These are phyloP conservation scores for Sanghuangporus baumii DNA, from an alignment of 1,284 basidiomycete genomes.

Conservation along the genomic window DNA sequence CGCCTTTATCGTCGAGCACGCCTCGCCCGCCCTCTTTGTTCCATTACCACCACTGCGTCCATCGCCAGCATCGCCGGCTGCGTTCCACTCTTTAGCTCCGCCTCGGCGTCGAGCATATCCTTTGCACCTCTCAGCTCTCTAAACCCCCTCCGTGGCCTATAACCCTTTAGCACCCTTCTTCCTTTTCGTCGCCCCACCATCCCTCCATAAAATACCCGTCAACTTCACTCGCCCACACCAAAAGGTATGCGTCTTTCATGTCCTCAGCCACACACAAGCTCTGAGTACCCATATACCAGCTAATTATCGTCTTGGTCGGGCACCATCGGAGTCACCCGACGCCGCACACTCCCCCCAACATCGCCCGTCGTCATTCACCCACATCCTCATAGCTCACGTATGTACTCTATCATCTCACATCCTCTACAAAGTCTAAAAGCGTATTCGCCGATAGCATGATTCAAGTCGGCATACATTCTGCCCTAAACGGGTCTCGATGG, in stretches of 20 bases:
- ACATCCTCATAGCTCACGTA: neutral
- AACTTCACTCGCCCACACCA: neutral
- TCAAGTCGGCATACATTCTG: constrained; percentile 20
- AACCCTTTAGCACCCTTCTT: neutral
- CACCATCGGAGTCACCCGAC: neutral
- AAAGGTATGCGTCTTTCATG: neutral
- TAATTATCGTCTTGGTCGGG: neutral
- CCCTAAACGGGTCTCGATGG: constrained; percentile 26
- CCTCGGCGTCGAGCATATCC: neutral
- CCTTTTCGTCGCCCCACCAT: neutral
- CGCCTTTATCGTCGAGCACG: neutral
- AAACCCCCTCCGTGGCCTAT: neutral
- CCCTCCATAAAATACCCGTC: neutral
- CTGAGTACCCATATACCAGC: neutral
- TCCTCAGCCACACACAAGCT: neutral
- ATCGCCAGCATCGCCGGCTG: neutral
- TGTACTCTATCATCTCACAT: neutral
- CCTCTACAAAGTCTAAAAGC: neutral
- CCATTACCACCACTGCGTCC: neutral
- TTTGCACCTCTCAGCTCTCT: neutral
- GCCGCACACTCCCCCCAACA: neutral
- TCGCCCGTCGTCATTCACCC: neutral
- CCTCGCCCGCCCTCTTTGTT: neutral
- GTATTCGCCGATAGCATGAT: neutral
- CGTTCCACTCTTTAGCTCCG: neutral